Percentiles rank a stretch among this genome's conserved stretches.
Evolutionary conservation across 2,329 filamentous ascomycete species (phyloP).

Genomic region (Aspergillus caelatus): DNA sequence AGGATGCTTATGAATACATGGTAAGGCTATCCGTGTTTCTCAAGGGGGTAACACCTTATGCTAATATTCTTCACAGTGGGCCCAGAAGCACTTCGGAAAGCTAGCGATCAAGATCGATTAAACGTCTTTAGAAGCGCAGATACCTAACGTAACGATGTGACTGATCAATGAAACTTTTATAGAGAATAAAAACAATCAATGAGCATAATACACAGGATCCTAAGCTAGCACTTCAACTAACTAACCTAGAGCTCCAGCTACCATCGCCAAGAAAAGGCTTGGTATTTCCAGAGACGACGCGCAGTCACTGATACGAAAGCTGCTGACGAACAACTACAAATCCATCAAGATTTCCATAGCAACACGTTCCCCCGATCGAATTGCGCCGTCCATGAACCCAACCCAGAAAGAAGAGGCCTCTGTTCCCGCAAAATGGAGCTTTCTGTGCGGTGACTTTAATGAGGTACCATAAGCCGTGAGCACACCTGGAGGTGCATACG

Average conservation of each 20-base stretch:
- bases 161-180: too few relatives aligned
- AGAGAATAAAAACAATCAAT: neutral
- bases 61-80: conserved; percentile 41
- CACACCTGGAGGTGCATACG: conserved; percentile 23
- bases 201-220: neutral
- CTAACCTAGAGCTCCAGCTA: neutral
- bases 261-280: neutral
- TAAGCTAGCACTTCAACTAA: neutral
- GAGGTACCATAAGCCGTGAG: conserved; percentile 23
- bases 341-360: conserved; percentile 12
- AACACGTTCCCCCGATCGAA: conserved; percentile 25
- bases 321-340: neutral
- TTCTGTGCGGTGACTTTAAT: conserved; percentile 17
- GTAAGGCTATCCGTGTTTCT: conserved; percentile 23
- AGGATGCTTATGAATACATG: conserved; percentile 60
- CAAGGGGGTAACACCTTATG: neutral
- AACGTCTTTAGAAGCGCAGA: neutral
- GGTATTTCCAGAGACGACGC: neutral
- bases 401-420: conserved; percentile 26
- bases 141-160: neutral
- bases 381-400: conserved; percentile 31
- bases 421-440: conserved; percentile 30
- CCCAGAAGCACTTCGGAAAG: conserved; percentile 60
- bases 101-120: conserved; percentile 51
- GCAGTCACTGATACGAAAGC: neutral